phyloP scores from a whole-genome alignment of 2,329 filamentous ascomycete species.

The Cadophora sp. region DNA sequence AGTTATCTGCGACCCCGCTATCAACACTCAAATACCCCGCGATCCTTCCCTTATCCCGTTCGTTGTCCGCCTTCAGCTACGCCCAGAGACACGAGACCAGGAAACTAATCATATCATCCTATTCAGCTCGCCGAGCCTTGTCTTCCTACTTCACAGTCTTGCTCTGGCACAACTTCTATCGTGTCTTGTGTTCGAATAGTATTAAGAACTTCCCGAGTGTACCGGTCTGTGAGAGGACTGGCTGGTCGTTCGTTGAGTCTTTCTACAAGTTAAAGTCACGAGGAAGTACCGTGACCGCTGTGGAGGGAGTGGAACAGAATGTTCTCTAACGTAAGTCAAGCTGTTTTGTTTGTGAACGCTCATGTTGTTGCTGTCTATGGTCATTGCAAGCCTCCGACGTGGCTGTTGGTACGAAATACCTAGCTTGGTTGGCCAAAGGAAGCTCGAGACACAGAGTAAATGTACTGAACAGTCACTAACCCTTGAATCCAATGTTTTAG shows the following conservation, averaged over 20 bases:
- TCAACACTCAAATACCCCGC: conserved; percentile 7
- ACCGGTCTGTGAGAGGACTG: conserved; percentile 1
- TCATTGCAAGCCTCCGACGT: neutral
- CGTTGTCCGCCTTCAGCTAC: neutral
- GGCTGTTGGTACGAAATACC: neutral
- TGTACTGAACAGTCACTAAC: conserved; percentile 1
- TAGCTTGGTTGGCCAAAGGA: neutral
- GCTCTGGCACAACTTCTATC: neutral
- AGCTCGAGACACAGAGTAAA: neutral
- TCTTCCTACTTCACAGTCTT: neutral
- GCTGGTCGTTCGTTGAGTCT: neutral
- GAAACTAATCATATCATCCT: neutral
- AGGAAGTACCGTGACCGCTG: neutral
- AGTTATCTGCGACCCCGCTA: neutral
- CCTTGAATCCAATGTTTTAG: conserved; percentile 46
- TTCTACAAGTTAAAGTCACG: neutral
- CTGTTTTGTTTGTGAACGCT: neutral
- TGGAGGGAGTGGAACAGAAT: neutral
- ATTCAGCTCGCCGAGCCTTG: neutral
- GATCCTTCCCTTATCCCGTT: conserved; percentile 1
- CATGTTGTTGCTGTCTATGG: neutral
- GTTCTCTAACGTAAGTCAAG: conserved; percentile 20
- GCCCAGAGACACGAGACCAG: neutral
- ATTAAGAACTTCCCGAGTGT: neutral
- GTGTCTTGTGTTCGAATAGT: neutral